phyloP scores from a whole-genome alignment of 1,284 basidiomycete species.

The Gomphus bonarii region DNA sequence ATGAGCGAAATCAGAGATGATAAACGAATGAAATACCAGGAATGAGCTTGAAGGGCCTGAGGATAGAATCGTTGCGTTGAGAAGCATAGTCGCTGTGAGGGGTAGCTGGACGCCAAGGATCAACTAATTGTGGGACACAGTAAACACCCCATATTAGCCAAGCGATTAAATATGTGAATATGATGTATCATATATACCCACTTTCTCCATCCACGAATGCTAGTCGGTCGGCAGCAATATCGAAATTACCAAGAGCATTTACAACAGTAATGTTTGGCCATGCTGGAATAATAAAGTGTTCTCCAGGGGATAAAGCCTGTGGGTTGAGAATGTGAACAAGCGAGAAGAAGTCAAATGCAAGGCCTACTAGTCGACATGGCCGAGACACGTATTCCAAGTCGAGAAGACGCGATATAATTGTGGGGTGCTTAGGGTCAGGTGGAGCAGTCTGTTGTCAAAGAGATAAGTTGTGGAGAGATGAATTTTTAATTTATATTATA shows the following conservation, averaged over 20 bases:
- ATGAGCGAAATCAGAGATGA: not conserved
- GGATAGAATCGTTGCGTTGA: slow-evolving; percentile 58
- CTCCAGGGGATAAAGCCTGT: slow-evolving; percentile 73
- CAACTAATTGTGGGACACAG: slow-evolving; percentile 48
- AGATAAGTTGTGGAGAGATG: slow-evolving; percentile 14
- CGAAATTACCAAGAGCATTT: slow-evolving; percentile 71
- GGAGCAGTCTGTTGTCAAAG: slow-evolving; percentile 47
- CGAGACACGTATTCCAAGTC: slow-evolving; percentile 72
- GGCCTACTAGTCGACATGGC: slow-evolving; percentile 60
- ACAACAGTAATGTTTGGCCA: slow-evolving; percentile 74
- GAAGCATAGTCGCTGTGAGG: slow-evolving; percentile 75
- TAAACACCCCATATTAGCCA: no score
- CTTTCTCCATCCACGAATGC: slow-evolving; percentile 84
- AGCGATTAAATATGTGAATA: no score
- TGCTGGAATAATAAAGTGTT: slow-evolving; percentile 60
- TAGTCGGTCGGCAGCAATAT: slow-evolving; percentile 63
- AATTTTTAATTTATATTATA: slow-evolving; percentile 18
- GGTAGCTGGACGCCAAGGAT: slow-evolving; percentile 86
- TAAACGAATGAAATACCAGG: slow-evolving; percentile 42
- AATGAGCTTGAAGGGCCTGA: slow-evolving; percentile 82
- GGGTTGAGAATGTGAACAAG: not conserved
- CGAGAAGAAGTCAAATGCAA: slow-evolving; percentile 8
- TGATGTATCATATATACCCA: slow-evolving; percentile 19
- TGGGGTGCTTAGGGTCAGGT: slow-evolving; percentile 47
- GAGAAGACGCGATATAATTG: slow-evolving; percentile 65